Evolutionary conservation across 2,329 filamentous ascomycete species (phyloP), one percentile per base, ranked within the genome.

Genomic region (Beauveria asiatica): DNA sequence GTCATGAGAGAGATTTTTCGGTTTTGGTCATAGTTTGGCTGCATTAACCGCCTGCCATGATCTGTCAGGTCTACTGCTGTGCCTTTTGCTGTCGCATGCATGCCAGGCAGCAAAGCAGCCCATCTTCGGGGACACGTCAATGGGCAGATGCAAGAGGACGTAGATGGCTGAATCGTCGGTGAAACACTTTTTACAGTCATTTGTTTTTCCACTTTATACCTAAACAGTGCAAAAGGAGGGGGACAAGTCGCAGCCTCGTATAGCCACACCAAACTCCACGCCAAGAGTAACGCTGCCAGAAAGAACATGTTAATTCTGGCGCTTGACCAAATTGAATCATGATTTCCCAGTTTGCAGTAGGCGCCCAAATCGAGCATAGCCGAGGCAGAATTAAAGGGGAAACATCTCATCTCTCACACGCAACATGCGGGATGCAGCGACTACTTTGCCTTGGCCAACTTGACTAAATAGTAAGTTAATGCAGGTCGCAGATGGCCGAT

Each of bases 121-220:
- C 30, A 33, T 33, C 53, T 46, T 21, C 27, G 23, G 30, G 41
- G 55, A 57, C 55, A 57, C 55, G 55, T 57, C 55, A 57, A 49
- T 13, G n/a, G 2, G 23, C 21, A 41, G 8, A 39, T 46, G 42
- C 41, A 56, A 46, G 9, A 48, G 42, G 16, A 49, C 44, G 44
- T 49, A 49, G 39, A 50, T 57, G 55, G 55, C 55, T 49, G 44
- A 57, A 50, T n/a, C 44, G 55, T 37, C 45, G 30, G 55, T 57
- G 55, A 57, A 57, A 50, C 33, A 41, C 10, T 17, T n/a, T 21
- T 21, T 45, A 19, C 30, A 33, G 42, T n/a, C 17, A 33, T 50
- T 42, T 42, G 16, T n/a, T 42, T 42, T 42, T 3, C 39, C 39
- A 17, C 9, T 45, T 16, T 17, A 30, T 25, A 19, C 30, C 46